These are phyloP conservation scores for Gyrodon lividus DNA, from an alignment of 768 basidiomycete genomes.

Conservation along the genomic window DNA sequence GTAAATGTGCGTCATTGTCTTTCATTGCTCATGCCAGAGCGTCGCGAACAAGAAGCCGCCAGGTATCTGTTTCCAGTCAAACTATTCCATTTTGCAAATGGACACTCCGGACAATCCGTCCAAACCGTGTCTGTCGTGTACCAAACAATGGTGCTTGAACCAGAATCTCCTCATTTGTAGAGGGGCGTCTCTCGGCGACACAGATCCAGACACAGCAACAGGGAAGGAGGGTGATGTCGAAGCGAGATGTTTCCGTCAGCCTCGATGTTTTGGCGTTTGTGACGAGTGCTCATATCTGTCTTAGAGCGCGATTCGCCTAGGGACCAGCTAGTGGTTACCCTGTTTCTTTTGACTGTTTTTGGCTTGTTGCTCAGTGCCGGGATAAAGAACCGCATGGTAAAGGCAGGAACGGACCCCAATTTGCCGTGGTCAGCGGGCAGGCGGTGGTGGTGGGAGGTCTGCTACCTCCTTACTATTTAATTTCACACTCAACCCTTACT, in stretches of 20 bases:
- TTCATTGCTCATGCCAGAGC: conserved; percentile 1
- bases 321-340: conserved; percentile 89
- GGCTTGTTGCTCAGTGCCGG: conserved; percentile 83
- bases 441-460: conserved; percentile 88
- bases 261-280: conserved; percentile 31
- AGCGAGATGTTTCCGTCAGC: conserved; percentile 92
- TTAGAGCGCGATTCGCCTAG: conserved; percentile 93
- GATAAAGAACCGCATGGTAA: conserved; percentile 78
- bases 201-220: conserved; percentile 89
- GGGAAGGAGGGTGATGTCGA: conserved; percentile 96
- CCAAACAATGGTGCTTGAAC: conserved; percentile 93
- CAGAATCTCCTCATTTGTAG: conserved; percentile 85
- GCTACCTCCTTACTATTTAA: conserved; percentile 27
- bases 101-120: conserved; percentile 79
- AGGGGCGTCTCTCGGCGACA: conserved; percentile 79
- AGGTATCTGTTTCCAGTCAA: conserved; percentile 91
- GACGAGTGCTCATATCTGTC: conserved; percentile 23
- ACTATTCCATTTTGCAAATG: conserved; percentile 83
- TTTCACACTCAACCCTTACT: conserved; percentile 13
- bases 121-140: conserved; percentile 91
- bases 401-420: conserved; percentile 67
- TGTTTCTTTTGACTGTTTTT: conserved; percentile 86
- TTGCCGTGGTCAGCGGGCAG: conserved; percentile 61
- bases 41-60: conserved; percentile 10
- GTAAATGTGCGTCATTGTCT: conserved; percentile 72